Percentiles rank a stretch among this genome's conserved stretches.
Evolutionary conservation across 1,284 basidiomycete species (phyloP).

Genomic region (Athelia sp.): DNA sequence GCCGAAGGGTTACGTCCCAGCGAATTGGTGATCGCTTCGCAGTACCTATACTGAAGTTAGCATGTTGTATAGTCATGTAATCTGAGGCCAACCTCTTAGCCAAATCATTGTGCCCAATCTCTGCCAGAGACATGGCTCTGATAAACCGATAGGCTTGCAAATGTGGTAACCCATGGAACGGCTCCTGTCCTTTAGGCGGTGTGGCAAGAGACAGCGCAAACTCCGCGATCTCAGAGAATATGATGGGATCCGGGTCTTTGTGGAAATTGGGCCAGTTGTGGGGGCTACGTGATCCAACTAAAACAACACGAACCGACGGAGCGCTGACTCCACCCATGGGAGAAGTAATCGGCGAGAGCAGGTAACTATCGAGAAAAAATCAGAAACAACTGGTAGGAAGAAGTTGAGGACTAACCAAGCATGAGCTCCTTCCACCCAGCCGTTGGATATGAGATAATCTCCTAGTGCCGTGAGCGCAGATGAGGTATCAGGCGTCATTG

Average conservation of each 20-base stretch:
- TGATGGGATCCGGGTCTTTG: constrained; percentile 74
- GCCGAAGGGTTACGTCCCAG: constrained; percentile 57
- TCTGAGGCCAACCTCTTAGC: constrained; percentile 58
- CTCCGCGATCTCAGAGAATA: constrained; percentile 91
- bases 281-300: constrained; percentile 65
- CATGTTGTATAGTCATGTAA: constrained; percentile 1
- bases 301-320: constrained; percentile 54
- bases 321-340: constrained; percentile 66
- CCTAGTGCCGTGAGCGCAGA: constrained; percentile 85
- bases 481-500: constrained; percentile 58
- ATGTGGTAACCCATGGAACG: constrained; percentile 79
- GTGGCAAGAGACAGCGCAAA: constrained; percentile 81
- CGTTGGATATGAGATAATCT: constrained; percentile 70
- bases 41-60: constrained; percentile 64
- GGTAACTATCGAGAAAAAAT: constrained; percentile 55
- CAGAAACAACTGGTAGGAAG: constrained; percentile 7
- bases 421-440: constrained; percentile 86
- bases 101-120: constrained; percentile 69
- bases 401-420: constrained; percentile 58
- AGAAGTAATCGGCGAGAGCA: constrained; percentile 84
- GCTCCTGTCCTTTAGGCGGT: constrained; percentile 79
- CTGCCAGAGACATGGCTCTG: constrained; percentile 74
- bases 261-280: constrained; percentile 46
- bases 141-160: constrained; percentile 88
- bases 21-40: constrained; percentile 81